Conservation (phyloP, 2,329 filamentous ascomycete genomes). For the Lachnellula subtilissima region DNA sequence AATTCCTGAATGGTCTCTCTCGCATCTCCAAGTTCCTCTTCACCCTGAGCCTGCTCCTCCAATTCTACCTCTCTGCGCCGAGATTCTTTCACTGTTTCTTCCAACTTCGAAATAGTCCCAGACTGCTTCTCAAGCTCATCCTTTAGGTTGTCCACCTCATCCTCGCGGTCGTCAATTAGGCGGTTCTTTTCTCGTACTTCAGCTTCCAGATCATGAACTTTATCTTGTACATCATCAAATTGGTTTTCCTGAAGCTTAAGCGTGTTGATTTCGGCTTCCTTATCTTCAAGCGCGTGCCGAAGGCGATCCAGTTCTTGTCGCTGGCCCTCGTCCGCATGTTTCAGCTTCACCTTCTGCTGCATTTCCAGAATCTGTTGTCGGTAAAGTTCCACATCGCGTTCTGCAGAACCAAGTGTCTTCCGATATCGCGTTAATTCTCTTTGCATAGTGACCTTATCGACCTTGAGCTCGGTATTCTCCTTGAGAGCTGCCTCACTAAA, state of each 20-base stretch:
- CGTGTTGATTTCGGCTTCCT: slow-evolving; percentile 43
- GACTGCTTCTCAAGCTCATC: slow-evolving; percentile 49
- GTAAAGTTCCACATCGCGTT: slow-evolving; percentile 81
- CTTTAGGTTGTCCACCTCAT: slow-evolving; percentile 66
- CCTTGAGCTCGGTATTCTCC: slow-evolving; percentile 95
- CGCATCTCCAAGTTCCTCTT: slow-evolving; percentile 50
- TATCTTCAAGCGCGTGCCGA: slow-evolving; percentile 51
- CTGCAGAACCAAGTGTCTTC: slow-evolving; percentile 76
- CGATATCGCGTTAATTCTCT: slow-evolving; percentile 80
- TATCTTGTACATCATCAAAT: slow-evolving; percentile 64
- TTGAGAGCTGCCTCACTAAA: slow-evolving; percentile 85
- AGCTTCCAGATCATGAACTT: slow-evolving; percentile 70
- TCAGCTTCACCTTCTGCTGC: slow-evolving; percentile 73
- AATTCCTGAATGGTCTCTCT: slow-evolving; percentile 55
- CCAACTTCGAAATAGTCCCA: slow-evolving; percentile 48
- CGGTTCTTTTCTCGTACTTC: slow-evolving; percentile 73
- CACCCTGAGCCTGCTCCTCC: slow-evolving; percentile 50
- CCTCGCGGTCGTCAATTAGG: slow-evolving; percentile 66
- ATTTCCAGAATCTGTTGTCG: slow-evolving; percentile 76
- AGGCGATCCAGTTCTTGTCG: slow-evolving; percentile 56
- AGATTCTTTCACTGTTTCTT: slow-evolving; percentile 54
- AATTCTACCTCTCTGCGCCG: slow-evolving; percentile 49
- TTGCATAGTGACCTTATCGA: slow-evolving; percentile 85
- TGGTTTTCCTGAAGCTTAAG: slow-evolving; percentile 55
- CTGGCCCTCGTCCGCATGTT: slow-evolving; percentile 66